Evolutionary conservation across 2,329 filamentous ascomycete species (phyloP), one percentile per base, ranked within the genome.

Genomic region (Paraphoma chrysanthemicola): DNA sequence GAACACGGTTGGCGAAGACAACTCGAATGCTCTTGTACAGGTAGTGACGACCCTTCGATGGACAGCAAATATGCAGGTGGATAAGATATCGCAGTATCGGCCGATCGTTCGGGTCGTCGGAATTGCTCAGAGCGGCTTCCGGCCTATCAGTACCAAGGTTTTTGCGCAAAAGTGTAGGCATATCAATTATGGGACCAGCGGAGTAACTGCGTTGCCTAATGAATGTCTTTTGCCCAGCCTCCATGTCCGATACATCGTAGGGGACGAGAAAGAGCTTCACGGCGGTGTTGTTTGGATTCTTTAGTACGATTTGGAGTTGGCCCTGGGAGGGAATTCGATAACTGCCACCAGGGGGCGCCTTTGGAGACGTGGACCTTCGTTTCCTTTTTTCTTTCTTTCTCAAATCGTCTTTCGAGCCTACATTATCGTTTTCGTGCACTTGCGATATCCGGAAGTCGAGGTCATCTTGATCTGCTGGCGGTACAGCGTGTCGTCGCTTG

Each of bases 211-310:
- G 89, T 78, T 99, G 95, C 30, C 95, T 88, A 58, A 99, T 90
- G 67, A 98, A 98, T 0, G 95, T 99, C 77, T 98, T 98, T 14
- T 92, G 96, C 0, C 93, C 93, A 0, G 92, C 86, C 59, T 95
- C 90, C 94, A 99, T 99, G 49, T 92, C 94, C 1, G 87, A 85
- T 1, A 99, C 82, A 72, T 98, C 93, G 67, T 98, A 99, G 0
- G 94, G 95, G 2, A 99, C 87, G 23, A 98, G 83, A 67, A 98
- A 98, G 0, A 99, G 82, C 76, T 99, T 98, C 52, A 98, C 94
- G 1, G 95, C 95, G 3, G 95, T 98, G 74, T 98, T 98, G 79
- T 98, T 97, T 14, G 93, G 94, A 69, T 98, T 99, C 75, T 98
- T 98, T 74, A 99, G 92, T 59, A 99, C 90, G 62, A 99, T 96